phyloP scores from a whole-genome alignment of 2,329 filamentous ascomycete species.

The Sporothrix phasma region DNA sequence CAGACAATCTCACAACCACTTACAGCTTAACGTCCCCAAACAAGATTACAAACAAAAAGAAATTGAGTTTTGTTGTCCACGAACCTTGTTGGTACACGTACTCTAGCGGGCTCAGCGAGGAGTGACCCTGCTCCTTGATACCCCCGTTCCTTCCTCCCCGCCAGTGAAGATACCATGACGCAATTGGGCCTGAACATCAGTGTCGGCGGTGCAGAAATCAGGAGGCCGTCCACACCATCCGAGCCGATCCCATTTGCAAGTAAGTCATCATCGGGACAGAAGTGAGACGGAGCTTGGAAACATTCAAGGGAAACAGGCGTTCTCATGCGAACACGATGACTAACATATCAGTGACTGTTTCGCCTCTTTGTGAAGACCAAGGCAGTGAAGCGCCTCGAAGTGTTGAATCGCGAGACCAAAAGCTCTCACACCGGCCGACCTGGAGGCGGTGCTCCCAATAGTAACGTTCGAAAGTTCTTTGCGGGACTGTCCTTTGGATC shows the following conservation, averaged over 20 bases:
- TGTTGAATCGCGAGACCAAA: constrained; percentile 38
- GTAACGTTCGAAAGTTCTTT: constrained; percentile 44
- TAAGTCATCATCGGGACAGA: constrained; percentile 28
- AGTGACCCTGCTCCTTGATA: background rate
- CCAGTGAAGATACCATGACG: constrained; percentile 8
- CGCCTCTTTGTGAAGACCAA: constrained; percentile 68
- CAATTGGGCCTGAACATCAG: constrained; percentile 21
- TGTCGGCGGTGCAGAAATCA: constrained; percentile 49
- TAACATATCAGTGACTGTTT: constrained; percentile 56
- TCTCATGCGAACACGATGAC: background rate
- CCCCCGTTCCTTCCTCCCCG: background rate
- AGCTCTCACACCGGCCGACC: constrained; percentile 12
- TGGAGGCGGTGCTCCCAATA: constrained; percentile 1
- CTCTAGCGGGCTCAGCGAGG: background rate
- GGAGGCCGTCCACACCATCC: constrained; percentile 42
- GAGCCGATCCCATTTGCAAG: constrained; percentile 51
- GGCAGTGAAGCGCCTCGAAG: constrained; percentile 59
- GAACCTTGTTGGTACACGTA: background rate
- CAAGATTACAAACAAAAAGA: background rate
- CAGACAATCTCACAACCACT: background rate
- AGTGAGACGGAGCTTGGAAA: too few species aligned
- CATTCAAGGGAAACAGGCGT: too few species aligned
- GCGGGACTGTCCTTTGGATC: constrained; percentile 75
- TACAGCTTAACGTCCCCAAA: background rate
- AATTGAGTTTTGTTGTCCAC: background rate